phyloP scores from a whole-genome alignment of 371 early-diverging fungal species.

The Mycotypha africana region DNA sequence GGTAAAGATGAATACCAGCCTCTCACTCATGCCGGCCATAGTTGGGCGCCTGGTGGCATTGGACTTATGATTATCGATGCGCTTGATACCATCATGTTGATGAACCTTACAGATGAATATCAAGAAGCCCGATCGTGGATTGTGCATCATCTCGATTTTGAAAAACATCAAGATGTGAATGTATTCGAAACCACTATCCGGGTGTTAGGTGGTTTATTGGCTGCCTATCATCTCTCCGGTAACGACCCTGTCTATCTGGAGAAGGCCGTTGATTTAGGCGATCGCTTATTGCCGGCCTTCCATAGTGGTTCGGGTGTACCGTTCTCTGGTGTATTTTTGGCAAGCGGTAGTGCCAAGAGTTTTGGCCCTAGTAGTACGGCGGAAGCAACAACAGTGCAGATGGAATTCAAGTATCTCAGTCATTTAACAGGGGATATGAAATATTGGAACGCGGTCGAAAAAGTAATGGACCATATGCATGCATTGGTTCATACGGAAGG shows the following conservation, averaged over 20 bases:
- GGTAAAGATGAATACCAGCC: constrained; percentile 86
- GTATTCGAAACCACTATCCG: constrained; percentile 95
- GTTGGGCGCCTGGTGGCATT: constrained; percentile 57
- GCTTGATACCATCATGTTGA: constrained; percentile 78
- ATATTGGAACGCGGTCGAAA: constrained; percentile 70
- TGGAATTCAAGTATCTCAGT: constrained; percentile 86
- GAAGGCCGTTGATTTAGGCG: constrained; percentile 77
- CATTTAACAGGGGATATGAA: constrained; percentile 66
- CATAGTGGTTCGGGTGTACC: constrained; percentile 73
- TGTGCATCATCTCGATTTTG: constrained; percentile 48
- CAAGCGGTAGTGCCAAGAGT: constrained; percentile 23
- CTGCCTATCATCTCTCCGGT: constrained; percentile 73
- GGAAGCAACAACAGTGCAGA: constrained; percentile 81
- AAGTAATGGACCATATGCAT: constrained; percentile 57
- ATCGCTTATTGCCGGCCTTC: constrained; percentile 76
- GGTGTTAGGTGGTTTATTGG: constrained; percentile 83
- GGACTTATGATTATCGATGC: constrained; percentile 83
- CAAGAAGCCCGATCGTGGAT: constrained; percentile 65
- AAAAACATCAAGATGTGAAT: constrained; percentile 70
- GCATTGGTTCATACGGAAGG: constrained; percentile 23
- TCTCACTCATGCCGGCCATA: constrained; percentile 41
- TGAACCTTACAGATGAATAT: constrained; percentile 76
- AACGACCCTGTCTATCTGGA: constrained; percentile 59
- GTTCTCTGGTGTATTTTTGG: constrained; percentile 62
- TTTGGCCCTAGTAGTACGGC: constrained; percentile 65